Percentiles rank a stretch among this genome's conserved stretches.
Conservation (phyloP, 495 filamentous ascomycete genomes). For the Halenospora varia region DNA sequence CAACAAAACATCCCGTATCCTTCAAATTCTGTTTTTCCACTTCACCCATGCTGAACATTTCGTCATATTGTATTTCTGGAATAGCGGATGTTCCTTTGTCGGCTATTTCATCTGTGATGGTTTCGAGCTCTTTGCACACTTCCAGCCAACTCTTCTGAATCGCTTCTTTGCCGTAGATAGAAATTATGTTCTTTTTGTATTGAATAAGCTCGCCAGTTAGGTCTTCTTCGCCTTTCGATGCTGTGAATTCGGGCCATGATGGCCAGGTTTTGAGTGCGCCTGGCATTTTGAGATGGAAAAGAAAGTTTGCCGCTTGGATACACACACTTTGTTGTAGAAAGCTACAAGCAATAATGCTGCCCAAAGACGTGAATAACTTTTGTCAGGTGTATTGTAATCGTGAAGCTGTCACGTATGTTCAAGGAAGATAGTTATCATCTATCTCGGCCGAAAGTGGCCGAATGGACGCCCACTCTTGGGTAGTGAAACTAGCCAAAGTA, state of each 20-base stretch:
- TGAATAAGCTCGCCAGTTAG: neutral
- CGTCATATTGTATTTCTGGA: neutral
- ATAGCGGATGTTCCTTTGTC: constrained; percentile 6
- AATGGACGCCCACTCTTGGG: neutral
- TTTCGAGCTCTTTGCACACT: constrained; percentile 8
- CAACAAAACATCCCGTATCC: neutral
- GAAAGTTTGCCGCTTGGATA: neutral
- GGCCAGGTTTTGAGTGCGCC: neutral
- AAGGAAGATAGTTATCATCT: neutral
- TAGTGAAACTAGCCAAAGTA: too few species aligned
- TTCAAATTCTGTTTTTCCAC: neutral
- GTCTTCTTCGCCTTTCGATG: neutral
- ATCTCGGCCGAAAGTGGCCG: neutral
- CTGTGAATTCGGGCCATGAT: neutral
- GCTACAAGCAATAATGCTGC: too few species aligned
- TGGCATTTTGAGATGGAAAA: neutral
- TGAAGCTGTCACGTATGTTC: neutral
- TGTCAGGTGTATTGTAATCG: too few species aligned
- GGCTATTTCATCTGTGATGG: constrained; percentile 7
- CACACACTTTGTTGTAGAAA: too few species aligned
- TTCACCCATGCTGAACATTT: neutral
- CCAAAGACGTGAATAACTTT: too few species aligned
- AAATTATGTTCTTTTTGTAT: neutral
- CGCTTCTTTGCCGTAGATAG: neutral
- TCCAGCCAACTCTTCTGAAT: constrained; percentile 11